Conservation (phyloP, 805 yeast genomes). For the Candida koratica region DNA sequence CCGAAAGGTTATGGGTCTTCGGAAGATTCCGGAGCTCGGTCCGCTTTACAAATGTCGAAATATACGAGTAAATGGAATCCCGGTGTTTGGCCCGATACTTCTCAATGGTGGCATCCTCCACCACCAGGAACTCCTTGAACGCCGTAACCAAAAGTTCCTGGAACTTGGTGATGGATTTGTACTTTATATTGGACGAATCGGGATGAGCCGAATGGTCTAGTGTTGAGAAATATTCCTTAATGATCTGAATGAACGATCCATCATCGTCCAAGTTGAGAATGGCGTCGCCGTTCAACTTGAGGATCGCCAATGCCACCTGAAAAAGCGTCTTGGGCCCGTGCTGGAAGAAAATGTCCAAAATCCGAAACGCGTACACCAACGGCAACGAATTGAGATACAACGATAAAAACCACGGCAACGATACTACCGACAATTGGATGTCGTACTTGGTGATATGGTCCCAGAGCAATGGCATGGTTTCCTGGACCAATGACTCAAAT, state of each 20-base stretch:
- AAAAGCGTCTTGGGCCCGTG: constrained; percentile 88
- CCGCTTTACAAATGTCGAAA: constrained; percentile 85
- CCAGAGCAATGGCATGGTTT: constrained; percentile 85
- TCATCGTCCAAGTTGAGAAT: constrained; percentile 80
- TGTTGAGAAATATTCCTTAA: constrained; percentile 75
- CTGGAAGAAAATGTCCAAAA: constrained; percentile 82
- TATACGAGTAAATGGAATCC: constrained; percentile 75
- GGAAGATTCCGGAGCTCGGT: constrained; percentile 87
- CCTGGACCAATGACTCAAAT: constrained; percentile 83
- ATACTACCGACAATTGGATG: constrained; percentile 87
- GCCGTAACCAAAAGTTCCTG: constrained; percentile 90
- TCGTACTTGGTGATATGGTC: constrained; percentile 74
- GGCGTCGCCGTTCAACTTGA: constrained; percentile 83
- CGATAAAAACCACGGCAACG: constrained; percentile 94
- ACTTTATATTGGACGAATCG: constrained; percentile 57
- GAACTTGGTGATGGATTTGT: constrained; percentile 70
- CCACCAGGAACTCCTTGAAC: constrained; percentile 79
- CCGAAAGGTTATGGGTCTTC: constrained; percentile 57
- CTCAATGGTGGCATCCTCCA: constrained; percentile 69
- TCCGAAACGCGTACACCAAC: constrained; percentile 83
- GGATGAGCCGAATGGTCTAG: constrained; percentile 81
- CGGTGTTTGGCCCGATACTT: constrained; percentile 69
- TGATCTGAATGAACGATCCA: constrained; percentile 81
- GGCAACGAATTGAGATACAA: constrained; percentile 93
- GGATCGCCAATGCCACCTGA: constrained; percentile 89